A percentile compares a stretch with the other conserved stretches of the same genome.
Evolutionary conservation across 495 filamentous ascomycete species (phyloP).

Genomic region (Cercophora samala): DNA sequence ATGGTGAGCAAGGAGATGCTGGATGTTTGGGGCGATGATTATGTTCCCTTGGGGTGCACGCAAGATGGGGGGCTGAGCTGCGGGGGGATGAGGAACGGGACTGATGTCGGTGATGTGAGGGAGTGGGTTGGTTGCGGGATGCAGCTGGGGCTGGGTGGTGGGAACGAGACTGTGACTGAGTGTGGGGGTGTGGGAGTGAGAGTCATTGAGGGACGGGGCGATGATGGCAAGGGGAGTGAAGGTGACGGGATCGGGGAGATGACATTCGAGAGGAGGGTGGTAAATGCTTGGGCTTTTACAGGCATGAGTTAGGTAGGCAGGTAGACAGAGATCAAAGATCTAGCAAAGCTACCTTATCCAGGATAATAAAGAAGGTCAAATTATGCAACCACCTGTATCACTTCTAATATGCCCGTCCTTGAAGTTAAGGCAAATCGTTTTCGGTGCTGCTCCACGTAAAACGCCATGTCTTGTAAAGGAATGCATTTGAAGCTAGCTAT

Average conservation of each 20-base stretch:
- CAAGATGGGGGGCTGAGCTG: not conserved
- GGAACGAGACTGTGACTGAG: not conserved
- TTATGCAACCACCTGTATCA: too few species aligned
- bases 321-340: too few species aligned
- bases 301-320: not conserved
- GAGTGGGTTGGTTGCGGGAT: not conserved
- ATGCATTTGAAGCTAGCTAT: not conserved
- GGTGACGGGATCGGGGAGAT: not conserved
- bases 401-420: too few species aligned
- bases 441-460: too few species aligned
- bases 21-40: conserved; percentile 1
- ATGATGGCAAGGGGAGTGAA: not conserved
- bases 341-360: too few species aligned
- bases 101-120: not conserved
- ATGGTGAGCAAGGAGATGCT: not conserved
- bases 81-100: not conserved
- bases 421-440: too few species aligned
- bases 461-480: not conserved
- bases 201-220: not conserved
- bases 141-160: not conserved
- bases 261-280: not conserved
- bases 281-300: not conserved
- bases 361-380: too few species aligned
- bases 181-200: not conserved
- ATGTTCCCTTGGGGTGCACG: not conserved